A percentile compares a stretch with the other conserved stretches of the same genome.
These are phyloP conservation scores for Hymenoscyphus infarciens DNA, from an alignment of 2,329 filamentous ascomycete genomes.

Conservation along the genomic window DNA sequence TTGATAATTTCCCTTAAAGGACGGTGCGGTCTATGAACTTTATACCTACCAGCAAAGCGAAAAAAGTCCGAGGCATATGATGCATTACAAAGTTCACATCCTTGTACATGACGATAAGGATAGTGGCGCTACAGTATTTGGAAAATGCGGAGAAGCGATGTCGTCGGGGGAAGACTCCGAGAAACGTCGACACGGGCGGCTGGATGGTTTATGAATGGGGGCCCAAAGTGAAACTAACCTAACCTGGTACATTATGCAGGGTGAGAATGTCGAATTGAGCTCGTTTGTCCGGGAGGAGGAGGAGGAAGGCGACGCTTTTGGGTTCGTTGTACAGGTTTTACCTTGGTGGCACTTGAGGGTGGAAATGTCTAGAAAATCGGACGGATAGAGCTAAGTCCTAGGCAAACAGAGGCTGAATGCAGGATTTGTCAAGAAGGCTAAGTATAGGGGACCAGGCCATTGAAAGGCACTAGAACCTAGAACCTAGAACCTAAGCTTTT, in stretches of 20 bases:
- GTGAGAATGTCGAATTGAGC: background rate
- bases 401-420: background rate
- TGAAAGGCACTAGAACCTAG: background rate
- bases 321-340: background rate
- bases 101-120: conserved; percentile 7
- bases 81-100: background rate
- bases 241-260: conserved; percentile 13
- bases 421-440: background rate
- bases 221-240: background rate
- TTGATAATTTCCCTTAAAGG: no score
- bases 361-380: background rate
- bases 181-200: background rate
- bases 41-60: background rate
- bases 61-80: background rate
- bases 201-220: background rate
- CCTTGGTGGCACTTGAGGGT: background rate
- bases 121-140: conserved; percentile 5
- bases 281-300: background rate
- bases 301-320: background rate
- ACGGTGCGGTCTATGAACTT: no score
- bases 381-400: background rate
- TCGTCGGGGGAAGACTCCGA: background rate
- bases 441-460: background rate
- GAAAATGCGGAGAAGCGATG: conserved; percentile 6
- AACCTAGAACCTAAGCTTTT: no score